A percentile compares a stretch with the other conserved stretches of the same genome.
These are phyloP conservation scores for Lonicera japonica DNA, from an alignment of 129 eudicot genomes.

Conservation along the genomic window DNA sequence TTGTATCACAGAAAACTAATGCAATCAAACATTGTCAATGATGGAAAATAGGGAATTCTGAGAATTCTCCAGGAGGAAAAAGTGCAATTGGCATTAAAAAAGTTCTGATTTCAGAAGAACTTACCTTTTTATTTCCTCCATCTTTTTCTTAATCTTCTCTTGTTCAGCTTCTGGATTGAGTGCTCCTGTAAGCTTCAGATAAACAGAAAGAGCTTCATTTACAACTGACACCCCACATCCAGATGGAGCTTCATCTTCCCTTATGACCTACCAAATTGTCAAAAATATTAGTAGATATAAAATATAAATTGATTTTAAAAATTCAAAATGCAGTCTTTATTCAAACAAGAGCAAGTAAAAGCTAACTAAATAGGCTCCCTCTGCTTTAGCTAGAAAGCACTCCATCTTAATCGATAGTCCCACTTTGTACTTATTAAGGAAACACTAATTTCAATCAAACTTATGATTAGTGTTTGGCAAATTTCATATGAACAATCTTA, in stretches of 20 bases:
- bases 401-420: background rate
- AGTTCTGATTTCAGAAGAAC: slow-evolving; percentile 2
- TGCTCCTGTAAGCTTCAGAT: slow-evolving; percentile 53
- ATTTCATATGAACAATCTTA: background rate
- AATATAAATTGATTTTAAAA: background rate
- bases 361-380: background rate
- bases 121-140: slow-evolving; percentile 64
- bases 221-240: slow-evolving; percentile 72
- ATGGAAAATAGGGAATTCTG: no score
- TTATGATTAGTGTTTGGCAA: no score
- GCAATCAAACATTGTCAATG: no score
- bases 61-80: no score
- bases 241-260: slow-evolving; percentile 47
- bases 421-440: background rate
- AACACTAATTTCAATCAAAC: no score
- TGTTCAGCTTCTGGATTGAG: slow-evolving; percentile 69
- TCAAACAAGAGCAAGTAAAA: background rate
- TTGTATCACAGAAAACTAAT: no score
- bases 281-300: background rate
- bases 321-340: background rate
- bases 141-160: slow-evolving; percentile 60
- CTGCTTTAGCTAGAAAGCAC: background rate
- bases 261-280: slow-evolving; percentile 44
- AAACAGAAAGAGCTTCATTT: slow-evolving; percentile 71
- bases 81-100: no score